Conservation (phyloP, 2,329 filamentous ascomycete species). For the Xylariales sp. region DNA sequence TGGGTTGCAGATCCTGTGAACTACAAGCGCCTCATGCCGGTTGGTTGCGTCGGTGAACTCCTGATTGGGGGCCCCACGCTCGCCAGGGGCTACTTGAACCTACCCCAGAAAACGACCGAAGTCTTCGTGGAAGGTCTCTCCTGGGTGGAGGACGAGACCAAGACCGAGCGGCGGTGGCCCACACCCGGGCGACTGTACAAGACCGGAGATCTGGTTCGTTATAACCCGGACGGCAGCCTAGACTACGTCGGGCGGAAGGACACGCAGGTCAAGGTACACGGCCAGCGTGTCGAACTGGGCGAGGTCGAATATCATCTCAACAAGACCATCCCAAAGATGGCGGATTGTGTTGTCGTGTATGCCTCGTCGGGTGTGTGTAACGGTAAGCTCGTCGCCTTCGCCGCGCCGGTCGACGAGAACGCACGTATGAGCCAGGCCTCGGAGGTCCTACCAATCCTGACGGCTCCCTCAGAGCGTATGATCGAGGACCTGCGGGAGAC, state of each 20-base stretch:
- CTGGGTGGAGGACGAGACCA: conserved; percentile 6
- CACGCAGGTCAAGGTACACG: conserved; percentile 4
- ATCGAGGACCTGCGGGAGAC: neutral
- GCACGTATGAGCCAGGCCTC: conserved; percentile 10
- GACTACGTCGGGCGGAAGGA: conserved; percentile 8
- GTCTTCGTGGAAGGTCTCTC: conserved; percentile 10
- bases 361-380: conserved; percentile 13
- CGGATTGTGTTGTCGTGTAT: conserved; percentile 4
- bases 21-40: neutral
- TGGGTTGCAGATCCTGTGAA: conserved; percentile 2
- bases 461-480: conserved; percentile 13
- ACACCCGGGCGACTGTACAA: neutral
- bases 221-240: conserved; percentile 2
- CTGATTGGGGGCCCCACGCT: conserved; percentile 3
- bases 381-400: conserved; percentile 16
- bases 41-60: conserved; percentile 2
- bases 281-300: conserved; percentile 32
- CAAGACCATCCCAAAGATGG: neutral
- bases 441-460: conserved; percentile 18
- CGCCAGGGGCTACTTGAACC: conserved; percentile 2
- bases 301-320: conserved; percentile 11
- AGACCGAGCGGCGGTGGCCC: neutral
- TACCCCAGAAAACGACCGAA: neutral
- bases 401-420: conserved; percentile 21
- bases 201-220: conserved; percentile 3